phyloP scores from a whole-genome alignment of 257 asterid species.

The Coffea canephora region DNA sequence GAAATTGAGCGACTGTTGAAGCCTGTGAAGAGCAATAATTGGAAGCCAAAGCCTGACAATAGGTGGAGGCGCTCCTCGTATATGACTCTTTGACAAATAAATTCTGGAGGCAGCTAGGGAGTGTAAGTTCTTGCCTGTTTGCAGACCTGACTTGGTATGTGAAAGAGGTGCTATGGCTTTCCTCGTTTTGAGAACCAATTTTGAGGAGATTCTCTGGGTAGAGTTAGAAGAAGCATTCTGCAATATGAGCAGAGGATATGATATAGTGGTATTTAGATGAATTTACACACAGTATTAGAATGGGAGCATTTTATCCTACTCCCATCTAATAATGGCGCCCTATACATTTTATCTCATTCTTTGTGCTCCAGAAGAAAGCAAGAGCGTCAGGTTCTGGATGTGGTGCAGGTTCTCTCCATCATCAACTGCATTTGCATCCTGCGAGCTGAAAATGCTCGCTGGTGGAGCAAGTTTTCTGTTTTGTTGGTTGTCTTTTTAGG shows the following conservation, averaged over 20 bases:
- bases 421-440: not conserved
- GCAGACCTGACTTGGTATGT: not conserved
- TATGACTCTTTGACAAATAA: conserved; percentile 6
- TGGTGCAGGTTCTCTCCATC: not conserved
- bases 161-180: not conserved
- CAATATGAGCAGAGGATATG: conserved; percentile 5
- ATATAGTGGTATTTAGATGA: not conserved
- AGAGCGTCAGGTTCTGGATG: not conserved
- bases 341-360: not conserved
- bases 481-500: not conserved
- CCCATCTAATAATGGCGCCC: conserved; percentile 14
- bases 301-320: conserved; percentile 14
- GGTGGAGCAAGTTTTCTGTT: not conserved
- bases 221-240: not conserved
- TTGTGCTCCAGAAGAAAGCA: conserved; percentile 11
- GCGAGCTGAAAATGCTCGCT: not conserved
- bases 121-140: not conserved
- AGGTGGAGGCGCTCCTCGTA: conserved; percentile 28
- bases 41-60: conserved; percentile 31
- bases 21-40: conserved; percentile 33
- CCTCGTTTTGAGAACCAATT: not conserved
- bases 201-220: not conserved
- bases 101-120: not conserved
- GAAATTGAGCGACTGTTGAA: conserved; percentile 39
- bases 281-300: not conserved